Percentiles rank a stretch among this genome's conserved stretches.
Evolutionary conservation across 352 stramenopile genomes (phyloP).

Genomic region (Pythium aristosporum): DNA sequence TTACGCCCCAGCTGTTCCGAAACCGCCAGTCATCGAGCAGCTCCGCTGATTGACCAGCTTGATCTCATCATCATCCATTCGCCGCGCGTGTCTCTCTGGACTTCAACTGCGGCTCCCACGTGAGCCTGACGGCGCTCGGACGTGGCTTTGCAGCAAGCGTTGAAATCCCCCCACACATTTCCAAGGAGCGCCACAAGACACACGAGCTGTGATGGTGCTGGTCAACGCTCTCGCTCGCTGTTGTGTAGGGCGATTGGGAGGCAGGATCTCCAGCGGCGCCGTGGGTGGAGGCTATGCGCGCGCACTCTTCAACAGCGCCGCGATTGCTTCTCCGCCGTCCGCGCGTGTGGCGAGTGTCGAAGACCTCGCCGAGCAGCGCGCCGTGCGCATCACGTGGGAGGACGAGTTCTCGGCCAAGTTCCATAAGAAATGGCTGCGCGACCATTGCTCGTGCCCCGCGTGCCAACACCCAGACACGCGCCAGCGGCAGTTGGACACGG

Average conservation of each 20-base stretch:
- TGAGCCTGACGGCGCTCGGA: constrained; percentile 17
- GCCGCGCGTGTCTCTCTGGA: constrained; percentile 1
- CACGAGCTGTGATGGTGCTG: background rate
- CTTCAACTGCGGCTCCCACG: constrained; percentile 18
- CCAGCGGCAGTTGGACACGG: constrained; percentile 77
- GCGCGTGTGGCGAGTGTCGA: constrained; percentile 31
- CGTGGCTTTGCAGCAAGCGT: constrained; percentile 5
- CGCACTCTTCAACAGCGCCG: constrained; percentile 2
- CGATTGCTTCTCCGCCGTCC: background rate
- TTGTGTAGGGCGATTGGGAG: background rate
- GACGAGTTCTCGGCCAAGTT: constrained; percentile 79
- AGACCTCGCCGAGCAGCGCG: constrained; percentile 46
- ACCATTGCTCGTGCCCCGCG: constrained; percentile 70
- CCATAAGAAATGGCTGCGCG: constrained; percentile 84
- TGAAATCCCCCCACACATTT: background rate
- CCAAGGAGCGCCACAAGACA: background rate
- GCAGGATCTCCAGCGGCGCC: background rate
- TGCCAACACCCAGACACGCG: constrained; percentile 72
- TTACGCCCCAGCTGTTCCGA: constrained; percentile 2
- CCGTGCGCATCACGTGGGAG: constrained; percentile 68
- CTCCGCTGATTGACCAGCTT: constrained; percentile 6
- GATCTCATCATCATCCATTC: background rate
- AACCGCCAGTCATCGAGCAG: constrained; percentile 11
- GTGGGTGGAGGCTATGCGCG: background rate
- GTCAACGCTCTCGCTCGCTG: constrained; percentile 1